These are phyloP conservation scores for Termitomyces sp. DNA, from an alignment of 768 basidiomycete species.

Conservation along the genomic window DNA sequence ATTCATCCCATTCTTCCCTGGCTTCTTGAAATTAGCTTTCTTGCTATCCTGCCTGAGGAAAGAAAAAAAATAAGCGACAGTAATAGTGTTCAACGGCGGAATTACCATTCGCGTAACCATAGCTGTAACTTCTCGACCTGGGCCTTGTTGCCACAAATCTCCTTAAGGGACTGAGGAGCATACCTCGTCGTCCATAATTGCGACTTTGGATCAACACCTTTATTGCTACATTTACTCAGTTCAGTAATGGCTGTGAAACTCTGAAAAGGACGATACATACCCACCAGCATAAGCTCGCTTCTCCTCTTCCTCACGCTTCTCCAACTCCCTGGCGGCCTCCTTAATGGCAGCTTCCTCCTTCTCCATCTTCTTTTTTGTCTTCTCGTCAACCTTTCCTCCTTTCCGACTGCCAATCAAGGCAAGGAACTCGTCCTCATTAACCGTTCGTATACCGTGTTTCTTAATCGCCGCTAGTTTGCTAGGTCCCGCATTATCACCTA, in stretches of 20 bases:
- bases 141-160: slow-evolving; percentile 94
- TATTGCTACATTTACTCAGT: slow-evolving; percentile 20
- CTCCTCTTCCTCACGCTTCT: slow-evolving; percentile 63
- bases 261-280: slow-evolving; percentile 6
- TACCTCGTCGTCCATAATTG: slow-evolving; percentile 97
- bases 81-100: neutral
- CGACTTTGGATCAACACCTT: slow-evolving; percentile 42
- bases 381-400: slow-evolving; percentile 65
- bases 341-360: slow-evolving; percentile 79
- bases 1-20: slow-evolving; percentile 89
- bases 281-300: slow-evolving; percentile 30
- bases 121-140: slow-evolving; percentile 83
- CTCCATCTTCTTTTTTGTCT: slow-evolving; percentile 76
- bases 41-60: slow-evolving; percentile 65
- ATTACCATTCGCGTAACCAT: slow-evolving; percentile 90
- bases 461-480: slow-evolving; percentile 86
- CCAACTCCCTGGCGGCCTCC: slow-evolving; percentile 75
- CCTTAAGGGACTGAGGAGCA: slow-evolving; percentile 83
- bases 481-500: slow-evolving; percentile 87
- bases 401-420: slow-evolving; percentile 75
- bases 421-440: slow-evolving; percentile 88
- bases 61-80: neutral
- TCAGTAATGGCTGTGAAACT: neutral
- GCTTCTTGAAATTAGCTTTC: slow-evolving; percentile 85
- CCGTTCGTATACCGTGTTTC: slow-evolving; percentile 71